phyloP scores from a whole-genome alignment of 306 rosid genomes.

The Carpinus fangiana region DNA sequence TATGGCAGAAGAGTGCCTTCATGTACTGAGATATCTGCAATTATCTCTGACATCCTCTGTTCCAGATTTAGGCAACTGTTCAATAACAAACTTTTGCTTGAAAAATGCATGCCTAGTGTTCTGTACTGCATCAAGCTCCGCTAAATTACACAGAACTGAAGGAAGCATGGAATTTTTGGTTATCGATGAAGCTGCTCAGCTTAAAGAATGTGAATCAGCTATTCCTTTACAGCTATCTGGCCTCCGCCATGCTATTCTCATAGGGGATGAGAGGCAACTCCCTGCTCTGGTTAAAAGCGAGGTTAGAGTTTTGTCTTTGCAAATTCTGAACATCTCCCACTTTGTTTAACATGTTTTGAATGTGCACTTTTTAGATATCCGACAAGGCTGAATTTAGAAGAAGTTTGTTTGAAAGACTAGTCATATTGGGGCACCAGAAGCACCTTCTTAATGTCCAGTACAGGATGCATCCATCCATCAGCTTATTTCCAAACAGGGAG shows the following conservation, averaged over 20 bases:
- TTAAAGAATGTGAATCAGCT: slow-evolving; percentile 59
- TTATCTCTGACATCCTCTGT: not conserved
- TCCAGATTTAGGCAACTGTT: not conserved
- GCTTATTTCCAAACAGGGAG: slow-evolving; percentile 38
- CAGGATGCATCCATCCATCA: slow-evolving; percentile 56
- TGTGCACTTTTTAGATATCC: slow-evolving; percentile 27
- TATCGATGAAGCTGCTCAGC: slow-evolving; percentile 62
- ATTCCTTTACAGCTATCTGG: slow-evolving; percentile 57
- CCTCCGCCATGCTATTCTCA: slow-evolving; percentile 35
- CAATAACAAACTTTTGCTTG: slow-evolving; percentile 26
- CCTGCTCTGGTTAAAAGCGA: slow-evolving; percentile 60
- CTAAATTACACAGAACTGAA: slow-evolving; percentile 20
- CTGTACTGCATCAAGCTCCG: slow-evolving; percentile 50
- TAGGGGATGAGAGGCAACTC: slow-evolving; percentile 63
- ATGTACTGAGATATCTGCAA: slow-evolving; percentile 8
- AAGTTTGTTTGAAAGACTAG: slow-evolving; percentile 50
- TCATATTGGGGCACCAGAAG: slow-evolving; percentile 29
- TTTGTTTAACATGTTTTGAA: not conserved
- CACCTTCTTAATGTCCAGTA: slow-evolving; percentile 42
- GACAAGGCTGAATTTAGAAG: slow-evolving; percentile 44
- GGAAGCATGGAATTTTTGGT: slow-evolving; percentile 29
- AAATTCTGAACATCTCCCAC: not conserved
- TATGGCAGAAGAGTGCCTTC: slow-evolving; percentile 12
- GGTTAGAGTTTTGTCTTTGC: slow-evolving; percentile 31
- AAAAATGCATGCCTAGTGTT: slow-evolving; percentile 34